Evolutionary conservation across 2,329 filamentous ascomycete species (phyloP).

Genomic region (Ascosphaera acerosa): DNA sequence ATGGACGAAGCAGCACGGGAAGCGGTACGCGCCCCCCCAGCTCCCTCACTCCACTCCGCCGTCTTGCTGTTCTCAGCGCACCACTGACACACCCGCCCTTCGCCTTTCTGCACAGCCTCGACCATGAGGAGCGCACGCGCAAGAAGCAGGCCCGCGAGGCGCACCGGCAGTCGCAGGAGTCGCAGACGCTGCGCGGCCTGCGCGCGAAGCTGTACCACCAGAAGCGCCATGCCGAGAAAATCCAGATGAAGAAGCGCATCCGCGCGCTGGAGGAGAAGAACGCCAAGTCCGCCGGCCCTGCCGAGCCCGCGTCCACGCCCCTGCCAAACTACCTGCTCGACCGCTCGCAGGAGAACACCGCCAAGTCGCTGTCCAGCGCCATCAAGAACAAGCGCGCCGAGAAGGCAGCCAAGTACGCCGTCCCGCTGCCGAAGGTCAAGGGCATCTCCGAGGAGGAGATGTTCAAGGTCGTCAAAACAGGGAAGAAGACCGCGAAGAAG

Average conservation of each 20-base stretch:
- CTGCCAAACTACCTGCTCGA: slow-evolving; percentile 87
- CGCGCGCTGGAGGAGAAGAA: slow-evolving; percentile 89
- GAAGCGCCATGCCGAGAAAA: slow-evolving; percentile 91
- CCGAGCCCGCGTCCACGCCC: slow-evolving; percentile 55
- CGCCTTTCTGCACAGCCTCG: slow-evolving; percentile 30
- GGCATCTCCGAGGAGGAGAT: slow-evolving; percentile 91
- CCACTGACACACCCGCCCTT: slow-evolving; percentile 2
- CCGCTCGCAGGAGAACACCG: slow-evolving; percentile 40
- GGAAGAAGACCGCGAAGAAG: slow-evolving; percentile 84
- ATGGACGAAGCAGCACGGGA: slow-evolving; percentile 40
- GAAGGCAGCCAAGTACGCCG: slow-evolving; percentile 79
- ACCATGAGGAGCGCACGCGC: slow-evolving; percentile 69
- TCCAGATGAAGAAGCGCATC: slow-evolving; percentile 89
- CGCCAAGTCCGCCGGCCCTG: slow-evolving; percentile 57
- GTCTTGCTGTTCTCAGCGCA: neutral
- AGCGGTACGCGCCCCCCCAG: slow-evolving; percentile 13
- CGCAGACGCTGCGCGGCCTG: slow-evolving; percentile 78
- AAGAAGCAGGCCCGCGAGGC: slow-evolving; percentile 74
- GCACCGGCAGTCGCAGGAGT: slow-evolving; percentile 68
- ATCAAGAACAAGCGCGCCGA: slow-evolving; percentile 92
- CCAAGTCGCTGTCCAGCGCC: slow-evolving; percentile 52
- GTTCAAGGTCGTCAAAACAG: slow-evolving; percentile 91
- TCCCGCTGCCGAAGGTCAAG: slow-evolving; percentile 80
- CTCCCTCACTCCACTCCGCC: slow-evolving; percentile 1
- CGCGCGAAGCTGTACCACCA: slow-evolving; percentile 83